Conservation (phyloP, 768 basidiomycete species). For the Boletus insuetus region DNA sequence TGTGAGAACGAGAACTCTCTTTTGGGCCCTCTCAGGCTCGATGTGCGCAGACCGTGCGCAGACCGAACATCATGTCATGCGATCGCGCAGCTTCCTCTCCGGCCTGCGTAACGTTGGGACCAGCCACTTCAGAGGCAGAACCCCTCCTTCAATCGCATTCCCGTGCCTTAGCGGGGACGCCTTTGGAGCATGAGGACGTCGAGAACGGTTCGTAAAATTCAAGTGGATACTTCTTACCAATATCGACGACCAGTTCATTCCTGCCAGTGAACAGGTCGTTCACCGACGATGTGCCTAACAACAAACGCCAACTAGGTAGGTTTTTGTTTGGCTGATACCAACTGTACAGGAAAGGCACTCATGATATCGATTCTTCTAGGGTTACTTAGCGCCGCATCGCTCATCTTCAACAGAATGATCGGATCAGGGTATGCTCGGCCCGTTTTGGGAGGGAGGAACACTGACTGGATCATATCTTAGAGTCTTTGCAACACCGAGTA, state of each 20-base stretch:
- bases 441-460: not conserved
- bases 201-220: slow-evolving; percentile 16
- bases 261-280: slow-evolving; percentile 2
- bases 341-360: not conserved
- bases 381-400: slow-evolving; percentile 50
- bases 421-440: slow-evolving; percentile 56
- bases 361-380: slow-evolving; percentile 8
- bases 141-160: slow-evolving; percentile 16
- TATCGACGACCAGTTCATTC: not conserved
- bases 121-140: slow-evolving; percentile 17
- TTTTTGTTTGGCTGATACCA: slow-evolving; percentile 4
- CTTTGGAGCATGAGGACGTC: not conserved
- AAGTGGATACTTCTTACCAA: not conserved
- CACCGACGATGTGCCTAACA: slow-evolving; percentile 47
- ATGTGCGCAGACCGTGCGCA: too few species aligned
- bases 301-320: slow-evolving; percentile 52
- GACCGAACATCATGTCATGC: not conserved
- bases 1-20: too few species aligned
- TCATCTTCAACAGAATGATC: slow-evolving; percentile 76
- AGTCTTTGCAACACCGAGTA: slow-evolving; percentile 68
- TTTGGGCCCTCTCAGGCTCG: too few species aligned
- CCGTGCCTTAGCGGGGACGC: not conserved
- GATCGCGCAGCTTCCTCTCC: not conserved
- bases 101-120: not conserved
- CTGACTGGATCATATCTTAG: slow-evolving; percentile 33